Evolutionary conservation across 2,329 filamentous ascomycete genomes (phyloP), one percentile per base, ranked within the genome.

Genomic region (Trichoderma simmonsii): DNA sequence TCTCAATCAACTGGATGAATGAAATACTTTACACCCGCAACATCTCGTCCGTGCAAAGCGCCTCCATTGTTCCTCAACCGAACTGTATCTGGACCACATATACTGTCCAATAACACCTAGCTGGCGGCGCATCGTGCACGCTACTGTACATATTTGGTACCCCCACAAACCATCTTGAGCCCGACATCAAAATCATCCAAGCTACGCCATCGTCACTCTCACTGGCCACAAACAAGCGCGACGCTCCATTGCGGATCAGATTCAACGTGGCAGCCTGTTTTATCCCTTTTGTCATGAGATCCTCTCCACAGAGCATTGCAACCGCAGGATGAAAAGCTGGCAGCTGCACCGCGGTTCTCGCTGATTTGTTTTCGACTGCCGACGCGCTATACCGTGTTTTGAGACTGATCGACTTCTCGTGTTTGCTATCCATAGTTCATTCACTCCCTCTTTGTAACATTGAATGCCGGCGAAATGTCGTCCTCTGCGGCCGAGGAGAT

Each of bases 401-500:
- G 34, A n/a, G 28, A 15, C 65, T 8, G 54, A 18, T 32, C 14
- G 28, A n/a, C 24, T 32, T 18, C 34, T 69, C 39, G n/a, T 39
- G 59, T 26, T 36, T 48, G 26, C 36, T 8, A n/a, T 24, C 36
- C 14, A n/a, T 24, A 32, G 7, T 34, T 12, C n/a, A 34, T n/a
- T 14, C 3, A 6, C 18, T 28, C 34, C n/a, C 11, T 21, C 18
- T n/a, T 26, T 2, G 24, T 30, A 26, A 14, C 26, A 69, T 43
- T 61, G n/a, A 28, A 28, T 51, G 61, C 30, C 59, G 24, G 24
- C n/a, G 70, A 48, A 28, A 71, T 71, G 72, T 59, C 68, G 30
- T 66, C 69, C 26, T 48, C 72, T 59, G 69, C 39, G 21, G 79
- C 82, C 70, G 75, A 79, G 59, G 79, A 82, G 67, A 78, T 83